Conservation (phyloP, 148 eudicot genomes). For the Silene conica region DNA sequence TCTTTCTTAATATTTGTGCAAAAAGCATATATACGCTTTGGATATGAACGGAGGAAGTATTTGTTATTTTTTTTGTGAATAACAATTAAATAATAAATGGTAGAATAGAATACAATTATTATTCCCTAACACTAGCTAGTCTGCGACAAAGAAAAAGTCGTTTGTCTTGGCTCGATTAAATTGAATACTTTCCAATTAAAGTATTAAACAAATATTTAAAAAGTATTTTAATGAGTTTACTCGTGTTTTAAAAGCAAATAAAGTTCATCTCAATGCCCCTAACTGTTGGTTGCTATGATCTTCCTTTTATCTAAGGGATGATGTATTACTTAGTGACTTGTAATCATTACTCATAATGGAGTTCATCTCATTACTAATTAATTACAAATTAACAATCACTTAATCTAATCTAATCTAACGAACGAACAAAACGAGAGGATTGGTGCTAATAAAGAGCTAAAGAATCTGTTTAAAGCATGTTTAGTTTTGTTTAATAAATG, state of each 20-base stretch:
- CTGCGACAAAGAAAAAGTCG: background rate
- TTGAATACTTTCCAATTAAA: background rate
- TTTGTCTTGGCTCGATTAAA: background rate
- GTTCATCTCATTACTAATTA: too few relatives aligned
- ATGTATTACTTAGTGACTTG: background rate
- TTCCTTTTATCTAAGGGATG: background rate
- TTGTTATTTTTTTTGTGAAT: too few relatives aligned
- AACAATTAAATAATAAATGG: background rate
- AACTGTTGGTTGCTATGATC: background rate
- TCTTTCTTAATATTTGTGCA: too few relatives aligned
- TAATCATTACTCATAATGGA: conserved; percentile 3
- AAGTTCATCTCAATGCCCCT: background rate
- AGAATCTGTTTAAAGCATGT: background rate
- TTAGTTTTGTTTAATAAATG: too few relatives aligned
- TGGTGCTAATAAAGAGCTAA: background rate
- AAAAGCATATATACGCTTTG: too few relatives aligned
- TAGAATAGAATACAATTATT: background rate
- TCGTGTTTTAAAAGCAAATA: background rate
- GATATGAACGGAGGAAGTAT: too few relatives aligned
- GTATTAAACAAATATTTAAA: background rate
- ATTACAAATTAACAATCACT: too few relatives aligned
- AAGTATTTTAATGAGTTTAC: background rate
- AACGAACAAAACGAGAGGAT: conserved; percentile 2
- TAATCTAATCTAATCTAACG: background rate
- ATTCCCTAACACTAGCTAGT: background rate